These are phyloP conservation scores for Leptographium wingfieldii DNA, from an alignment of 2,329 filamentous ascomycete genomes.

Conservation along the genomic window DNA sequence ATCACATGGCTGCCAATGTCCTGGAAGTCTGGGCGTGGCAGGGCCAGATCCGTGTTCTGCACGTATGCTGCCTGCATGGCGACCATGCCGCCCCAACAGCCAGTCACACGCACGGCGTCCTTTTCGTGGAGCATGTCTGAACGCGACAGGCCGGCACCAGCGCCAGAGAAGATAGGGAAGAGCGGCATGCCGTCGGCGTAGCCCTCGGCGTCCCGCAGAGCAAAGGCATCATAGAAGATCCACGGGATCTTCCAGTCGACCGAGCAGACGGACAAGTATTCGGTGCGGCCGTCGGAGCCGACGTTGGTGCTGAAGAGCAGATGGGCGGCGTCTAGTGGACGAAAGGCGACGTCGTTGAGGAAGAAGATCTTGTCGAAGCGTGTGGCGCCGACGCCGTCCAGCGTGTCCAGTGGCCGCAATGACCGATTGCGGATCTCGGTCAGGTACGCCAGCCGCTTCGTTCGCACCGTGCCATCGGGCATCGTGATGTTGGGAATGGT, in stretches of 20 bases:
- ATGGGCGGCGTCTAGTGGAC: constrained; percentile 38
- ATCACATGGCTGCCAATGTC: constrained; percentile 22
- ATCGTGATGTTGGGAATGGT: constrained; percentile 46
- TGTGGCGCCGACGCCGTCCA: constrained; percentile 23
- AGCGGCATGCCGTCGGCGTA: constrained; percentile 49
- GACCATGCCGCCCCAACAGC: constrained; percentile 70
- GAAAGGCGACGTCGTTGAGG: constrained; percentile 52
- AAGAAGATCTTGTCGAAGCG: constrained; percentile 47
- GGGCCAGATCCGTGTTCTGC: constrained; percentile 24
- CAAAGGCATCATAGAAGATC: constrained; percentile 63
- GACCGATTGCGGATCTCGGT: constrained; percentile 63
- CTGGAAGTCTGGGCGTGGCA: constrained; percentile 22
- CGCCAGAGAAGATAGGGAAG: constrained; percentile 53
- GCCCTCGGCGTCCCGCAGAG: constrained; percentile 54
- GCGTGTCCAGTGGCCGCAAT: constrained; percentile 46
- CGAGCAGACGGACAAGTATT: constrained; percentile 58
- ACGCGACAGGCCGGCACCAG: constrained; percentile 40
- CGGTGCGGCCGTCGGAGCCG: constrained; percentile 35
- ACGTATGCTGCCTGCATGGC: constrained; percentile 51
- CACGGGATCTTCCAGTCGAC: constrained; percentile 58
- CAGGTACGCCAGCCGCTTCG: constrained; percentile 63
- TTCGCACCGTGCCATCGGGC: constrained; percentile 47
- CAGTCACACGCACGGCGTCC: constrained; percentile 55
- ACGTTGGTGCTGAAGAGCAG: constrained; percentile 51
- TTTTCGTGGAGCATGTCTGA: constrained; percentile 47